Evolutionary conservation across 805 yeast species (phyloP), one percentile per base, ranked within the genome.

Genomic region (Candida insectorum): DNA sequence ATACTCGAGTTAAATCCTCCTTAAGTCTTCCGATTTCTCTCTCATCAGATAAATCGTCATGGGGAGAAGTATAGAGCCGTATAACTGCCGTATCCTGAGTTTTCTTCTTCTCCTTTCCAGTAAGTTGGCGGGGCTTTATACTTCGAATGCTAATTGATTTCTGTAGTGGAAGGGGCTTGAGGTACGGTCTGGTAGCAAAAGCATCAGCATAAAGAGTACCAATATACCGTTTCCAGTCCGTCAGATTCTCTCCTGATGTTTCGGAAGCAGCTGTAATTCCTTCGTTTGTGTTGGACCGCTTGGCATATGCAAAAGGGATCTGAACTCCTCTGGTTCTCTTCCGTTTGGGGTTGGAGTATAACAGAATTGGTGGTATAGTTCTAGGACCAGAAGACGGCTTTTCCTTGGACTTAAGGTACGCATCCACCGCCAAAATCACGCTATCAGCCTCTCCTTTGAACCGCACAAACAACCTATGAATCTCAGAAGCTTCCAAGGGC

Each of bases 1-100:
- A 51, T 8, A 80, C 70, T 4, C 71, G 58, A 0, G 95, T 87
- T 19, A 77, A 63, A 31, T 77, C 83, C 42, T 81, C 88, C 0
- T 85, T 80, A 1, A 85, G 52, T 44, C 95, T 71, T 0, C 93
- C 97, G 19, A 89, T 64, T 51, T 85, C 95, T 39, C 83, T 43
- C 9, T 52, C 60, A n/a, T 39, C 44, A 10, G 55, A 45, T 2
- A 36, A 38, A 8, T 45, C 44, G 19, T 20, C 35, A 9, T 30
- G 24, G 3, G 51, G 48, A 2, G 34, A 23, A 2, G 62, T 55
- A 37, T 49, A 55, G 10, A 67, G 40, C 26, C 73, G 43, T 8
- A 66, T 56, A 5, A 65, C 57, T 1, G 69, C 57, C 2, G 59
- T 44, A 22, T 56, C 58, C 17, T 48, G 49, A 28, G 40, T 40